Base-by-base conservation (phyloP, 805 yeast species). In the Metschnikowia gelsemii region DNA sequence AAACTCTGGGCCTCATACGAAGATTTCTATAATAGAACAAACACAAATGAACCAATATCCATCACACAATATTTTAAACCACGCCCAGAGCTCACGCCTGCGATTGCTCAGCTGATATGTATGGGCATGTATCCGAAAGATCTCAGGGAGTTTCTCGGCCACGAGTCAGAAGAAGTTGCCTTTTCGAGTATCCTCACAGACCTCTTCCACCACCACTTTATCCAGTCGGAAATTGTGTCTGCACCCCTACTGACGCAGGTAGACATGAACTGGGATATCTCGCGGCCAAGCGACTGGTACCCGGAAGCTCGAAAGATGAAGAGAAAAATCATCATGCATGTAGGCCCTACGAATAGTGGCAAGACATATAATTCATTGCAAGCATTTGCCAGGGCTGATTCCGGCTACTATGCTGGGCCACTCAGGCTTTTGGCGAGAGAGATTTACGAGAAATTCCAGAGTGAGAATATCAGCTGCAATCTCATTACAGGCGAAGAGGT, bases 301-400 rank as follows among this genome's bases (percentile, higher is more conserved):
- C 96, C 98, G 0, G 79, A 73, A 32, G 95, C 99, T 0, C 71
- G 98, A 28, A 77, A 80, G 48, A 70, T 88, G 68, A 81, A 79
- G 49, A 70, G 99, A 28, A 82, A 84, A 37, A 73, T 93, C 35
- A 75, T 84, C n/a, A 77, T 93, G 80, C 99, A 93, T 59, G 87
- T 93, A 8, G 99, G 99, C 0, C 99, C 99, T 1, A 93, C 99
- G 0, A 93, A 93, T 60, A 82, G 93, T 51, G 99, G 99, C 9
- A 93, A 93, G 56, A 93, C 98, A 0, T 86, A 87, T 57, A 75
- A 78, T 35, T 96, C 98, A 0, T 65, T 93, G 33, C 72, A 84
- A 53, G 73, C 79, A 41, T 70, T 93, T 35, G 80, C 80, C 51
- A 55, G 62, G 16, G 80, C 88, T 12, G 71, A 79, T 23, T 73